A percentile compares a stretch with the other conserved stretches of the same genome.
Conservation (phyloP, 306 rosid species). For the Cucurbita pepo region DNA sequence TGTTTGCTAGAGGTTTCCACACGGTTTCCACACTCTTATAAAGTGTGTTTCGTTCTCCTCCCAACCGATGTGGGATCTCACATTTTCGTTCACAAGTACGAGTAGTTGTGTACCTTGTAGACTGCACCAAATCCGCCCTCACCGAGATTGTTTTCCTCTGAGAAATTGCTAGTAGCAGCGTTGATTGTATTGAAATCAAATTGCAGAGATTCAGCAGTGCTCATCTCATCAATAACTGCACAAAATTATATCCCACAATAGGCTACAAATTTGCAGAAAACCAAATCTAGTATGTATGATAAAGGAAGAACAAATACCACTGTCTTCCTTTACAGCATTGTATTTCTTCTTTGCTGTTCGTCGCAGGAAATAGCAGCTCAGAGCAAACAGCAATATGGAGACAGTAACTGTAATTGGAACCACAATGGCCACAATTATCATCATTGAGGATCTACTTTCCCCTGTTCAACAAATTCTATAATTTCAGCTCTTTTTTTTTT, state of each 20-base stretch:
- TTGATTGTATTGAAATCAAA: too few species aligned
- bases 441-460: not conserved
- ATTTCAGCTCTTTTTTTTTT: too few species aligned
- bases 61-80: not conserved
- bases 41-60: not conserved
- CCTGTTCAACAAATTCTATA: not conserved
- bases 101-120: conserved; percentile 20
- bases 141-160: conserved; percentile 25
- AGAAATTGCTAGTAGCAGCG: conserved; percentile 9
- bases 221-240: too few species aligned
- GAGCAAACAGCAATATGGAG: not conserved
- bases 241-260: too few species aligned
- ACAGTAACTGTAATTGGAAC: conserved; percentile 1
- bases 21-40: too few species aligned
- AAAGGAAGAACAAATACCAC: not conserved
- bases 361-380: not conserved
- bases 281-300: conserved; percentile 10
- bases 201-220: too few species aligned
- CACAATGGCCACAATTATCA: conserved; percentile 2
- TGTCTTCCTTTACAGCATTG: not conserved
- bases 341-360: conserved; percentile 2
- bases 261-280: conserved; percentile 18
- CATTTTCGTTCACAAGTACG: too few species aligned
- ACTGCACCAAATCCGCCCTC: conserved; percentile 48
- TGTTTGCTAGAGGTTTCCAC: too few species aligned